Evolutionary conservation across 2,329 filamentous ascomycete species (phyloP).

Genomic region (Fusarium sp.): DNA sequence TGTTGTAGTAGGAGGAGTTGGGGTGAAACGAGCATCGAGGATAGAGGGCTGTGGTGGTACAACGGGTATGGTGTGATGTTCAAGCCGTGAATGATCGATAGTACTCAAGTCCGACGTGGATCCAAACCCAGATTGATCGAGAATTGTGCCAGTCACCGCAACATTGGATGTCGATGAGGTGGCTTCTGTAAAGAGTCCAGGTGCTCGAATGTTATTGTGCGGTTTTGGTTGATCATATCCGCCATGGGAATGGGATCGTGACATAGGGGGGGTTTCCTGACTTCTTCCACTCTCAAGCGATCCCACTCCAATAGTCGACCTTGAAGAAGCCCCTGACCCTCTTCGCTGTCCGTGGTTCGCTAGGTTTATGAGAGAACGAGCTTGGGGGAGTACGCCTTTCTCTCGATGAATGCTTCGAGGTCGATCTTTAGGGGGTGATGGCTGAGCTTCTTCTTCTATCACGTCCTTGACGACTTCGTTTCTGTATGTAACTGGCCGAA

Average conservation of each 20-base stretch:
- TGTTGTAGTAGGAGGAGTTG: conserved; percentile 60
- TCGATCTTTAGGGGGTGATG: conserved; percentile 12
- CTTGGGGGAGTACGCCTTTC: conserved; percentile 33
- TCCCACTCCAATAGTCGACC: conserved; percentile 37
- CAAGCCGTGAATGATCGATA: conserved; percentile 29
- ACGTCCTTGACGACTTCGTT: conserved; percentile 18
- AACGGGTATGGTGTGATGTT: conserved; percentile 42
- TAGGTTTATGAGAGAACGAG: conserved; percentile 41
- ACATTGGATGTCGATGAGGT: conserved; percentile 55
- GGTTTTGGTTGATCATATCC: conserved; percentile 39
- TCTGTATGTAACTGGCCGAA: conserved; percentile 26
- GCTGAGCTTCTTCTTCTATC: conserved; percentile 7
- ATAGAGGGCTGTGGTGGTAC: conserved; percentile 41
- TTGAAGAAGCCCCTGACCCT: conserved; percentile 38
- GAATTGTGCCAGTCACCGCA: conserved; percentile 56
- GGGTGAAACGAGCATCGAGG: conserved; percentile 55
- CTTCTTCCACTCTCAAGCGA: conserved; percentile 37
- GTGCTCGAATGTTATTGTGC: conserved; percentile 28
- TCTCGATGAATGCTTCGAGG: conserved; percentile 20
- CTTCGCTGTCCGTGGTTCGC: conserved; percentile 30
- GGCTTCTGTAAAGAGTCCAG: conserved; percentile 49
- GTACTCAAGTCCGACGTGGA: conserved; percentile 45
- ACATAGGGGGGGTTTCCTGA: conserved; percentile 42
- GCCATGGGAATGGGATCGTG: conserved; percentile 48
- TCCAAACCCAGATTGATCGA: conserved; percentile 51